Base-by-base conservation (phyloP, 108 stramenopile genomes). In the Nitzschia sp. region DNA sequence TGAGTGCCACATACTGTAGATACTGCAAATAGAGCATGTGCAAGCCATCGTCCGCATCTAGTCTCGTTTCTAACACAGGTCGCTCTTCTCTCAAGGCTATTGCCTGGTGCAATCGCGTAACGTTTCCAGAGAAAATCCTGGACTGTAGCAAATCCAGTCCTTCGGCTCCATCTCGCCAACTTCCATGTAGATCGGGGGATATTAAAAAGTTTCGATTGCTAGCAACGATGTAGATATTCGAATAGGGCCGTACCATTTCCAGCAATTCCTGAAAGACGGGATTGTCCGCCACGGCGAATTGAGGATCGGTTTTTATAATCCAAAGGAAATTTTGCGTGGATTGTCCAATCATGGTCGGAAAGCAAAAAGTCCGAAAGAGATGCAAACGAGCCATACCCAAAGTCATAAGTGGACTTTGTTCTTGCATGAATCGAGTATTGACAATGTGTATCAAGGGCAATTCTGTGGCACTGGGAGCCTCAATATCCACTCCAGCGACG, bases 21-120 rank as follows among this genome's bases (percentile, higher is more conserved):
- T 73, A 54, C 48, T 81, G 35, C 6, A 94, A 58, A 53, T 81
- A 94, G 3, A 79, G 36, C 28, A 69, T 38, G 66, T 91, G 81
- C 48, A 94, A 68, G 36, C 89, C 93, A 77, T 94, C 93, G 68
- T 94, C 93, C 1, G 90, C 88, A 82, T 94, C 93, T 25, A 94
- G 59, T 59, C 93, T 60, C 2, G 93, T 94, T 73, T 94, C 93
- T 21, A 91, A 51, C 0, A 91, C 76, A 13, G 83, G 80, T 30
- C 72, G 73, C 54, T 83, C 72, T 51, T 53, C 69, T 25, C 68
- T 77, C 21, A 68, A 72, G 58, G 54, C 72, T 69, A 80, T 91
- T 62, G 90, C 90, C 60, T 82, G 45, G 19, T 71, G 45, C 2
- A 87, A 42, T 26, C 45, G 46, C 3, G 32, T 70, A 2, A 70